Evolutionary conservation across 306 rosid genomes (phyloP).

Genomic region (Castanea sativa): DNA sequence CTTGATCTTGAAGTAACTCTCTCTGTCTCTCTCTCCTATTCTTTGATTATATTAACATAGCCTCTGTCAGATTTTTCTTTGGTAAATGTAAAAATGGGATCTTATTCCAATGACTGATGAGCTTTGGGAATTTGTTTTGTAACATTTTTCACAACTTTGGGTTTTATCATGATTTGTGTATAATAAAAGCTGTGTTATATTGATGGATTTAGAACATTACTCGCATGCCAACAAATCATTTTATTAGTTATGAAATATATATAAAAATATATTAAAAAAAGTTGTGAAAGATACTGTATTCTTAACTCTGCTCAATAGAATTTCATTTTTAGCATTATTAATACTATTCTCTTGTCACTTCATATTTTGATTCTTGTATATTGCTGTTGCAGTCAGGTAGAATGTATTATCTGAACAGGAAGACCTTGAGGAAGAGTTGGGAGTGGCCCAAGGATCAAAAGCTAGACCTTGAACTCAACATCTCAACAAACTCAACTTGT

Average conservation of each 20-base stretch:
- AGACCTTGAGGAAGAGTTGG: slow-evolving; percentile 41
- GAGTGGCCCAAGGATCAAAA: slow-evolving; percentile 34
- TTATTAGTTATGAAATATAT: no score
- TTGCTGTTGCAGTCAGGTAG: slow-evolving; percentile 35
- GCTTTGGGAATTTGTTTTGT: not conserved
- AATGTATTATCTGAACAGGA: slow-evolving; percentile 48
- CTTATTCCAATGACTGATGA: no score
- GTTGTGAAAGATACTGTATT: no score
- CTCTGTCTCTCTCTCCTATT: slow-evolving; percentile 5
- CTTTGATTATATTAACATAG: not conserved
- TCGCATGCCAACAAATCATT: no score
- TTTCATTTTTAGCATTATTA: not conserved
- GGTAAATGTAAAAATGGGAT: no score
- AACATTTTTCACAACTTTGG: no score
- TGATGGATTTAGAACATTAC: no score
- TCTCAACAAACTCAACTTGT: slow-evolving; percentile 18
- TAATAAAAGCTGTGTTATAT: no score
- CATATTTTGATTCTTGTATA: not conserved
- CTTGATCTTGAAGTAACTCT: slow-evolving; percentile 43
- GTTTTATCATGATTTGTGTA: no score
- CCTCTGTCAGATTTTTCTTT: no score
- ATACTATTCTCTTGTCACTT: not conserved
- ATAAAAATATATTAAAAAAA: no score
- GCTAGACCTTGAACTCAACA: slow-evolving; percentile 48
- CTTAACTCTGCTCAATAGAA: not conserved